Percentiles rank a stretch among this genome's conserved stretches.
These are phyloP conservation scores for Fraxinus americana DNA, from an alignment of 257 asterid genomes.

Conservation along the genomic window DNA sequence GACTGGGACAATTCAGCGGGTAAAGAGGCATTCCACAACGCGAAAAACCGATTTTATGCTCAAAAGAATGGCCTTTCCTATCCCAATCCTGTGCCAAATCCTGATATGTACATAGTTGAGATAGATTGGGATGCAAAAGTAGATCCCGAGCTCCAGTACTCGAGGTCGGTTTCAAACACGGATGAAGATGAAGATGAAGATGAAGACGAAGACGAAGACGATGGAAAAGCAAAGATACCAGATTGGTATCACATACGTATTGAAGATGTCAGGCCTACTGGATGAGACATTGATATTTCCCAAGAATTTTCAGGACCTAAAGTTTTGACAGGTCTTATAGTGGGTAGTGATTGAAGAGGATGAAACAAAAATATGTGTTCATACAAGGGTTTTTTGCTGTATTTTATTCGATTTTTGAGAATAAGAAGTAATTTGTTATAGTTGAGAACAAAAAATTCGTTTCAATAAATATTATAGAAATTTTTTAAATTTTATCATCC, in stretches of 20 bases:
- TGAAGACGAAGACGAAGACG: too few species aligned
- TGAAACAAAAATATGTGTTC: neutral
- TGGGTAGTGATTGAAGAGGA: slow-evolving; percentile 14
- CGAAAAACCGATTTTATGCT: slow-evolving; percentile 19
- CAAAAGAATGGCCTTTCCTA: neutral
- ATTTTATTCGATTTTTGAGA: too few species aligned
- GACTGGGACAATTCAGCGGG: slow-evolving; percentile 30
- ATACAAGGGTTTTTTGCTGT: too few species aligned
- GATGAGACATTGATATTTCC: slow-evolving; percentile 27
- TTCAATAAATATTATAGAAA: too few species aligned
- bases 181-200: neutral
- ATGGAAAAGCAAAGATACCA: neutral
- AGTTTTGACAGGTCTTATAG: slow-evolving; percentile 23
- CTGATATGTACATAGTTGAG: slow-evolving; percentile 26
- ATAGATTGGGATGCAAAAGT: slow-evolving; percentile 19
- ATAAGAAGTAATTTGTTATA: too few species aligned
- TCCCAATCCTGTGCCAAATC: neutral
- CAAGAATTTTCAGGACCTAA: neutral
- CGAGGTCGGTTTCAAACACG: neutral
- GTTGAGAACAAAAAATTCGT: too few species aligned
- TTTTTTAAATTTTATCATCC: too few species aligned
- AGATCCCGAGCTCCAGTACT: neutral
- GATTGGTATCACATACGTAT: neutral
- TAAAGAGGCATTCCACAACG: slow-evolving; percentile 24
- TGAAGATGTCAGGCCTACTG: slow-evolving; percentile 31